Percentiles rank a stretch among this genome's conserved stretches.
Evolutionary conservation across 257 asterid genomes (phyloP).

Genomic region (Scutellaria minor): DNA sequence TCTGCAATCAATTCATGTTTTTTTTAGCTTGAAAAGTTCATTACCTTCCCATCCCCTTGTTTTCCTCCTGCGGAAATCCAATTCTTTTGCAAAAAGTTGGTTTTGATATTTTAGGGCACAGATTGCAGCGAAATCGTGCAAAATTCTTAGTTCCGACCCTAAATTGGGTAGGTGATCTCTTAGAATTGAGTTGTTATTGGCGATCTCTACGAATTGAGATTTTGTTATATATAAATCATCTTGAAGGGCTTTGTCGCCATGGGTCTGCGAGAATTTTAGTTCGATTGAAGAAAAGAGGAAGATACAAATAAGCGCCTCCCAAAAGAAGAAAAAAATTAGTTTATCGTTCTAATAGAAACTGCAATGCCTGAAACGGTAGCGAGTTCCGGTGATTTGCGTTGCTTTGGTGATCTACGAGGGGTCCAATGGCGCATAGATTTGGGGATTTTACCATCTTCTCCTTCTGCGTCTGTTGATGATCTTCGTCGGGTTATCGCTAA

Average conservation of each 20-base stretch:
- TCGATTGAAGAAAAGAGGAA: slow-evolving; percentile 21
- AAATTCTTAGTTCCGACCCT: slow-evolving; percentile 22
- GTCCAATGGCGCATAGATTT: slow-evolving; percentile 92
- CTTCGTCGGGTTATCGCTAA: slow-evolving; percentile 90
- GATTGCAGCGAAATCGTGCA: slow-evolving; percentile 15
- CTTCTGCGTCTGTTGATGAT: slow-evolving; percentile 69
- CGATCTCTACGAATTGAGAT: not conserved
- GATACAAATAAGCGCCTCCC: not conserved
- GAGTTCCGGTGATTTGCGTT: slow-evolving; percentile 39
- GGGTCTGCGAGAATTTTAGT: slow-evolving; percentile 29
- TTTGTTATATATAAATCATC: not conserved
- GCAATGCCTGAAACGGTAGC: slow-evolving; percentile 49
- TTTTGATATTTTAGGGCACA: slow-evolving; percentile 36
- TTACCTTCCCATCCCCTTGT: not conserved
- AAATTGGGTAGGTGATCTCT: slow-evolving; percentile 22
- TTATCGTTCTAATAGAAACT: slow-evolving; percentile 31
- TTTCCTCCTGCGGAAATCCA: slow-evolving; percentile 26
- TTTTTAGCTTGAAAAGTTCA: slow-evolving; percentile 5
- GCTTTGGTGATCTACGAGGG: slow-evolving; percentile 77
- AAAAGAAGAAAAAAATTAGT: not conserved
- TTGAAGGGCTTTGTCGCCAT: slow-evolving; percentile 1
- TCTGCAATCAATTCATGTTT: slow-evolving; percentile 10
- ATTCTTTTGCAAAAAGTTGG: slow-evolving; percentile 25
- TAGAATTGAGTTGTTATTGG: not conserved
- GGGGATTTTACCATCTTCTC: slow-evolving; percentile 85